These are phyloP conservation scores for Coffea canephora DNA, from an alignment of 257 asterid genomes.

Conservation along the genomic window DNA sequence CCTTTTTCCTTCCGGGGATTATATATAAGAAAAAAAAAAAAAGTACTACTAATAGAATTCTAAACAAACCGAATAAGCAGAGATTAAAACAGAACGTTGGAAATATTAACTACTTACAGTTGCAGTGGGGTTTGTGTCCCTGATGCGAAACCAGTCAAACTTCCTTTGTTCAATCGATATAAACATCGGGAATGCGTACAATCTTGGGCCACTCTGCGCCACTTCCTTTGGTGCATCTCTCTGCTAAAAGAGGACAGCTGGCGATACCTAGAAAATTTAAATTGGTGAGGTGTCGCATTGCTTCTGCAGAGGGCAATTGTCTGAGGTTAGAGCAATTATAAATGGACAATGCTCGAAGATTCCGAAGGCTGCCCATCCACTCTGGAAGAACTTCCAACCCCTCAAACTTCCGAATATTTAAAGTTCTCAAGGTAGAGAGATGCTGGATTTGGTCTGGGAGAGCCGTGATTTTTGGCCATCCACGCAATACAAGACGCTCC, in stretches of 20 bases:
- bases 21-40: too few relatives aligned
- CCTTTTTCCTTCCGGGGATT: too few relatives aligned
- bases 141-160: too few relatives aligned
- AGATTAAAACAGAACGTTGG: too few relatives aligned
- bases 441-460: constrained; percentile 7
- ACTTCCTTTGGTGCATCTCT: constrained; percentile 1
- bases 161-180: too few relatives aligned
- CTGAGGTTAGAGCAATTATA: not conserved
- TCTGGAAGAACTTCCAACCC: constrained; percentile 25
- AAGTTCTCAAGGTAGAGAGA: constrained; percentile 1
- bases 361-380: constrained; percentile 23
- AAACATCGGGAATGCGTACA: not conserved
- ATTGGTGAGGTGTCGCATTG: constrained; percentile 8
- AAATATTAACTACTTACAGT: too few relatives aligned
- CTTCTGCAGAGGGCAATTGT: constrained; percentile 13
- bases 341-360: not conserved
- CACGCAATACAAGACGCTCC: not conserved
- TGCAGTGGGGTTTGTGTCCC: too few relatives aligned
- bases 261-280: not conserved
- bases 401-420: not conserved
- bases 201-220: constrained; percentile 12
- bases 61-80: too few relatives aligned
- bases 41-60: too few relatives aligned
- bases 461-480: constrained; percentile 18
- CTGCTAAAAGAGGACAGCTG: constrained; percentile 5